A percentile compares a stretch with the other conserved stretches of the same genome.
Evolutionary conservation across 768 basidiomycete species (phyloP).

Genomic region (Cyclocybe cylindracea): DNA sequence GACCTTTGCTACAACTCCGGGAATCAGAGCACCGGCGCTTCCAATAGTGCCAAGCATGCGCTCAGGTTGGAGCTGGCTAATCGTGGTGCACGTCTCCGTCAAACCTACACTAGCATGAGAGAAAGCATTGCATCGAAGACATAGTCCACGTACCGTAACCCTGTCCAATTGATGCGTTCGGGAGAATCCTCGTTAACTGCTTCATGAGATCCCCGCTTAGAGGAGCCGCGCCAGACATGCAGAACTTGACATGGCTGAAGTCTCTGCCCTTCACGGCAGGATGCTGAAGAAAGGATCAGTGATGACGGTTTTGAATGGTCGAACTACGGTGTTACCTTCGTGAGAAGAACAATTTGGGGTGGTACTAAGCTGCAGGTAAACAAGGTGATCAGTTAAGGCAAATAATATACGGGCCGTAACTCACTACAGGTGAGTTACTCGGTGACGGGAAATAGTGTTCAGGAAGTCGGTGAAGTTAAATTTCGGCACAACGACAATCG

Average conservation of each 20-base stretch:
- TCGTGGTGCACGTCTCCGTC: conserved; percentile 61
- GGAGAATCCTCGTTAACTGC: conserved; percentile 45
- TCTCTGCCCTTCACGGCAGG: conserved; percentile 51
- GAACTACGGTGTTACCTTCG: conserved; percentile 46
- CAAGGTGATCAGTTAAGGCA: neutral
- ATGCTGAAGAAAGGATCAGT: conserved; percentile 35
- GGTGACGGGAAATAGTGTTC: conserved; percentile 53
- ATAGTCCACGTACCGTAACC: conserved; percentile 49
- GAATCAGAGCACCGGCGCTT: conserved; percentile 57
- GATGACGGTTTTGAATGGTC: neutral
- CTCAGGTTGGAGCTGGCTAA: conserved; percentile 45
- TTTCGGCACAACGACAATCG: conserved; percentile 63
- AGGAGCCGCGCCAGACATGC: conserved; percentile 65
- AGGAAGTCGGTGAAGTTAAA: conserved; percentile 61
- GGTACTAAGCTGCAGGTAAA: conserved; percentile 52
- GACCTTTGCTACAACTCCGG: conserved; percentile 57
- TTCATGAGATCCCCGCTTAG: conserved; percentile 56
- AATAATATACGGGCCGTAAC: conserved; percentile 10
- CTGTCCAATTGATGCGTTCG: conserved; percentile 64
- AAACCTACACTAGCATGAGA: conserved; percentile 42
- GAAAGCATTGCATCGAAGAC: neutral
- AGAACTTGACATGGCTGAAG: conserved; percentile 51
- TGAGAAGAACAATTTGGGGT: conserved; percentile 65
- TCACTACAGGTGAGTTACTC: conserved; percentile 58
- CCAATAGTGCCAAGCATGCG: conserved; percentile 51